Evolutionary conservation across 1,139 yeast genomes (phyloP).

Genomic region (Pichia sp.): DNA sequence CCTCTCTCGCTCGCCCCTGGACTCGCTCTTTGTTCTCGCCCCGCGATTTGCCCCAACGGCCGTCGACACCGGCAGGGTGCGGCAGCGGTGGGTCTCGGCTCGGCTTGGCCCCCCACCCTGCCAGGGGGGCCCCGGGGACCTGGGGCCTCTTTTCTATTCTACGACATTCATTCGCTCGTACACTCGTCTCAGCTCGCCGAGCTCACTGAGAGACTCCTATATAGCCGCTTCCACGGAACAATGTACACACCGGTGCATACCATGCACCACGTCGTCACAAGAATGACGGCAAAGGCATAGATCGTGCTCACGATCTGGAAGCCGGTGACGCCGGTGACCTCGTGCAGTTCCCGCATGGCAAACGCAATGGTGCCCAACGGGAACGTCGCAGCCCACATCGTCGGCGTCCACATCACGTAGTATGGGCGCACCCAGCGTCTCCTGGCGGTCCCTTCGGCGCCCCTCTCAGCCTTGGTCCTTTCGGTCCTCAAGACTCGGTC

Average conservation of each 20-base stretch:
- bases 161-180: neutral
- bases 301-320: constrained; percentile 59
- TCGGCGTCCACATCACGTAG: constrained; percentile 43
- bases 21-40: neutral
- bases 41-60: neutral
- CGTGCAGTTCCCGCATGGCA: constrained; percentile 50
- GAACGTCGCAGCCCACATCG: constrained; percentile 88
- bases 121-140: no score
- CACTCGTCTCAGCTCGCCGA: neutral
- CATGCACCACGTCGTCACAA: constrained; percentile 38
- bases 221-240: constrained; percentile 24
- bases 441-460: neutral
- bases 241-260: constrained; percentile 34
- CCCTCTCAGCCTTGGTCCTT: no score
- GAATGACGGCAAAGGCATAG: constrained; percentile 46
- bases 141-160: neutral
- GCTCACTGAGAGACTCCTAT: neutral
- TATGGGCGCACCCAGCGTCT: neutral
- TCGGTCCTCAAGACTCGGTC: neutral
- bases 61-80: no score
- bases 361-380: constrained; percentile 82
- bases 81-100: no score
- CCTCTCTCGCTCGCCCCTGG: no score
- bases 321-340: constrained; percentile 42
- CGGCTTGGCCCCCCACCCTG: no score